Base-by-base conservation (phyloP, 148 eudicot species). In the Nyssa sinensis region DNA sequence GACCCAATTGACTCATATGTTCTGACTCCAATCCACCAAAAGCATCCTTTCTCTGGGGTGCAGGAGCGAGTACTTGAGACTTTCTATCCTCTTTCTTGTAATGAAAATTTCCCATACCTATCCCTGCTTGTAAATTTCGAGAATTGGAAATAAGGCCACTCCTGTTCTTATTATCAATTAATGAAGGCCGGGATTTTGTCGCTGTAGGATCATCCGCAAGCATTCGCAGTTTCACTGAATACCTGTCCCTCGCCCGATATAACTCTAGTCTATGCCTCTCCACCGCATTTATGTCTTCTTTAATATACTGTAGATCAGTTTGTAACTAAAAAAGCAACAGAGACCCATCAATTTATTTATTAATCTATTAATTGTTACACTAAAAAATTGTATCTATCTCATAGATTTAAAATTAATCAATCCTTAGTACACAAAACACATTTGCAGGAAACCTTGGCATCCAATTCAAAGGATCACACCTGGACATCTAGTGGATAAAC, bases 181-280 rank as follows among this genome's bases (percentile, higher is more conserved):
- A 75, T 75, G 92, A 88, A 65, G 90, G 58, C 85, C 85, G 75
- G 72, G 85, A 69, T 75, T 79, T 88, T 64, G 83, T 62, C 23
- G 33, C 75, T 33, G 79, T 67, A 72, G 87, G 77, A 82, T 90
- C 87, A 80, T 81, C 87, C 74, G 84, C 75, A 58, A 81, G 88
- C 89, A 90, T 85, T 67, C 88, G 85, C 63, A 90, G 72, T 75
- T 90, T 88, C 74, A 87, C 83, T 1, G 89, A 85, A 74, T 86
- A 87, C 79, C 88, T 87, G 81, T 90, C 93, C 77, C 87, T 88
- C 62, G 91, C 91, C 33, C 84, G 87, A 80, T 88, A 86, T 70
- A 90, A 77, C 57, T 88, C 91, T 78, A 90, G 83, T 79, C 95
- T 88, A 72, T 83, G 95, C 64, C 88, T 83, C 86, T 90, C 97